Conservation (phyloP, 108 stramenopile species). For the Cyclotella distinguenda region DNA sequence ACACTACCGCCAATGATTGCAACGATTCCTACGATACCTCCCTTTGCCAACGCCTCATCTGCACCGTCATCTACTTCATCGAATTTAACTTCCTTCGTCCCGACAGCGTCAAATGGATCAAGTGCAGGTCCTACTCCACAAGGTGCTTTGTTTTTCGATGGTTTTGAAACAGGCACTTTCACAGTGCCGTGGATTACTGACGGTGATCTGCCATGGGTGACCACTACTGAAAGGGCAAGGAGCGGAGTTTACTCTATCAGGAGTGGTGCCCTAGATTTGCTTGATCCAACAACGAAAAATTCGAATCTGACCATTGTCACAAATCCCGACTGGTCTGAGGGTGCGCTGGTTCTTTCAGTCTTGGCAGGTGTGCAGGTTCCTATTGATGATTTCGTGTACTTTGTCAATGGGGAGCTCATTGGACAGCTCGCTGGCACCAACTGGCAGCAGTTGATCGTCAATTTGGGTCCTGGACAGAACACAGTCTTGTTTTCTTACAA, state of each 20-base stretch:
- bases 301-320: conserved; percentile 32
- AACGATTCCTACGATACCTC: neutral
- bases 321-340: conserved; percentile 16
- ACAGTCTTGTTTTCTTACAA: conserved; percentile 23
- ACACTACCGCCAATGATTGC: neutral
- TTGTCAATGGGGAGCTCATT: conserved; percentile 19
- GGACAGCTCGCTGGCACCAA: conserved; percentile 6
- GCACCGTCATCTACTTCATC: neutral
- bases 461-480: conserved; percentile 22
- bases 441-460: conserved; percentile 6
- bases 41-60: neutral
- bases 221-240: conserved; percentile 13
- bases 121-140: neutral
- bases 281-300: conserved; percentile 8
- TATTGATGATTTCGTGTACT: conserved; percentile 24
- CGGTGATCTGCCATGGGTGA: conserved; percentile 27
- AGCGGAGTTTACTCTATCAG: conserved; percentile 37
- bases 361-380: conserved; percentile 18
- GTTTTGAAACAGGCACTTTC: conserved; percentile 24
- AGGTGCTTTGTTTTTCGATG: conserved; percentile 15
- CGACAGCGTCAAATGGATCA: neutral
- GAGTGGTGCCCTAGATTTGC: conserved; percentile 10
- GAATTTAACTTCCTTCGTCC: neutral
- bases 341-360: conserved; percentile 16
- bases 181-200: conserved; percentile 19